Evolutionary conservation across 2,329 filamentous ascomycete species (phyloP).

Genomic region (Fusarium illudens): DNA sequence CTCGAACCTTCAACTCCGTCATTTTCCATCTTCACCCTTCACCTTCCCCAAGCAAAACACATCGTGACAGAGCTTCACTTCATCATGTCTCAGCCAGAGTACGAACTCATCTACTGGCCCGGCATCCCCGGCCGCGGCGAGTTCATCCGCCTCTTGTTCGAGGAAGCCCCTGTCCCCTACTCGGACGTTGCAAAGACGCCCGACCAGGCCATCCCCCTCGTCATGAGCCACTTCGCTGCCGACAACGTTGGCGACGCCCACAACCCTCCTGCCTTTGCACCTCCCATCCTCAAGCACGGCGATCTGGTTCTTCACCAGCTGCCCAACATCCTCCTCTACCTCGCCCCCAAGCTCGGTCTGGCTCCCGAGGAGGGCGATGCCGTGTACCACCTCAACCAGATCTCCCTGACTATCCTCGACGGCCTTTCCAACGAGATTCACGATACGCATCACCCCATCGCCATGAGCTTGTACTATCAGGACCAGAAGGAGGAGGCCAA

Average conservation of each 20-base stretch:
- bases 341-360: slow-evolving; percentile 68
- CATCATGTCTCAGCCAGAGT: slow-evolving; percentile 53
- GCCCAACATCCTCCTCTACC: slow-evolving; percentile 76
- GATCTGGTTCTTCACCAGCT: slow-evolving; percentile 73
- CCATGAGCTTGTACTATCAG: slow-evolving; percentile 69
- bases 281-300: slow-evolving; percentile 71
- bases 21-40: neutral
- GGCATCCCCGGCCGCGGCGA: slow-evolving; percentile 77
- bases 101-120: slow-evolving; percentile 77
- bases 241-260: slow-evolving; percentile 57
- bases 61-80: neutral
- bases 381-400: slow-evolving; percentile 67
- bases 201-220: slow-evolving; percentile 59
- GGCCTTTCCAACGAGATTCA: slow-evolving; percentile 75
- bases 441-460: slow-evolving; percentile 78
- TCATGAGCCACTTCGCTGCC: slow-evolving; percentile 58
- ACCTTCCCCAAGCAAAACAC: neutral
- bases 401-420: slow-evolving; percentile 76
- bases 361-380: slow-evolving; percentile 53
- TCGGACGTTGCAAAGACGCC: slow-evolving; percentile 58
- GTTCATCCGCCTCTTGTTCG: slow-evolving; percentile 75
- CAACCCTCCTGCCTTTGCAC: slow-evolving; percentile 73
- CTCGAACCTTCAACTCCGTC: neutral
- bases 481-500: slow-evolving; percentile 76
- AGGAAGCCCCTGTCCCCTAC: slow-evolving; percentile 72